A percentile compares a stretch with the other conserved stretches of the same genome.
Conservation (phyloP, 2,329 filamentous ascomycete genomes). For the Neonectria punicea region DNA sequence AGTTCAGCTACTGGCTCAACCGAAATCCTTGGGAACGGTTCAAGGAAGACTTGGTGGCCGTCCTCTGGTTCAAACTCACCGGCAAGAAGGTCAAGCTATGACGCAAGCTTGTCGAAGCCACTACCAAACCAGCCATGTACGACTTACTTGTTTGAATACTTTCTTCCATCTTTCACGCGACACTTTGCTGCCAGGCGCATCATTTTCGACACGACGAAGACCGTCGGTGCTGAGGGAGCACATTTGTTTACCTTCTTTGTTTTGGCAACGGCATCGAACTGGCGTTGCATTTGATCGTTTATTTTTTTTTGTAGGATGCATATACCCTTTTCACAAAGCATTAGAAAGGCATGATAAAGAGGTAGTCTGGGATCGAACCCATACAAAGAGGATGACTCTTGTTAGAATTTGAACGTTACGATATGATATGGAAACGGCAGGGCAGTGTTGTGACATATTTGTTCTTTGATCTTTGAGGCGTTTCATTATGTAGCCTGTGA, state of each 20-base stretch:
- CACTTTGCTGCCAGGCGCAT: not conserved
- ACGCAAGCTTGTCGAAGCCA: conserved; percentile 12
- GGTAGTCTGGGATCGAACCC: not conserved
- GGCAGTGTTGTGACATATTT: conserved; percentile 1
- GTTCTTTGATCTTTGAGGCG: not conserved
- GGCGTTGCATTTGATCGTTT: conserved; percentile 20
- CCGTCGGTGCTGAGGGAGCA: conserved; percentile 3
- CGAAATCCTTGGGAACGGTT: conserved; percentile 82
- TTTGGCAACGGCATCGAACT: conserved; percentile 5
- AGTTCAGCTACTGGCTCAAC: conserved; percentile 91
- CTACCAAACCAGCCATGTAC: not conserved
- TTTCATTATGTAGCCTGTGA: not conserved
- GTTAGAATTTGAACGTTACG: not conserved
- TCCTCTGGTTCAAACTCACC: conserved; percentile 71
- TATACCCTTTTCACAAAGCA: conserved; percentile 25
- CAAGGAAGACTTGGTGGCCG: conserved; percentile 72
- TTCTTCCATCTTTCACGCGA: conserved; percentile 6
- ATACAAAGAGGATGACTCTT: not conserved
- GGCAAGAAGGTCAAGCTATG: conserved; percentile 69
- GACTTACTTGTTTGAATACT: conserved; percentile 15
- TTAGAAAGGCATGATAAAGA: conserved; percentile 11
- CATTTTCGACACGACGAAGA: conserved; percentile 1
- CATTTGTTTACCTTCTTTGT: conserved; percentile 3
- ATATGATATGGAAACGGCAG: not conserved
- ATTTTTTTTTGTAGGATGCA: conserved; percentile 15